Base-by-base conservation (phyloP, 148 eudicot species). In the Oxyria digyna region DNA sequence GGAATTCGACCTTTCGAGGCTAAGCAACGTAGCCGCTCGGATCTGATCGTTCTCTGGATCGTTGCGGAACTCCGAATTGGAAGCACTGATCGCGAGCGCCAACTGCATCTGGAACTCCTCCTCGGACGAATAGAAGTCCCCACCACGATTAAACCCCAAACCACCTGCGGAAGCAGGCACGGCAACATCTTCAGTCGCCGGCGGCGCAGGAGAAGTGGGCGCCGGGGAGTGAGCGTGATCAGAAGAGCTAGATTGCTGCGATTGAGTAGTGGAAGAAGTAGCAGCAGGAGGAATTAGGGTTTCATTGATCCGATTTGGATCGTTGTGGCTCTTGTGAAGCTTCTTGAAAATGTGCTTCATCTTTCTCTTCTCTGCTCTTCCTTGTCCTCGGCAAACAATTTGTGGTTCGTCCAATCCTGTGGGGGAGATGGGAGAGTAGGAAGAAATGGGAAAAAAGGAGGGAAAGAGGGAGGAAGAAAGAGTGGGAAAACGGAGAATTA, bases 61-160 rank as follows among this genome's bases (percentile, higher is more conserved):
- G 70, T 71, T 77, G 7, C 74, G 49, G 15, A 76, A 76, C 20
- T 83, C 87, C 21, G 79, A 80, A 54, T 82, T 85, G 0, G 99
- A 95, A 11, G 85, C 99, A 57, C 99, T 95, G 6, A 95, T 80
- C 11, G 99, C 99, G 70, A 95, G 75, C 74, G 99, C 99, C 46
- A 95, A 80, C 73, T 95, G 99, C 57, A 95, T 84, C 82, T 88
- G 97, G 65, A 86, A 94, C 68, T 94, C 98, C 80, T 94, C 98
- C 73, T 94, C 98, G 8, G 98, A 86, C 15, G 85, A 77, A 46
- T 79, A 85, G 71, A 86, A 94, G 48, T 94, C 97, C 24, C 54
- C 73, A 9, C 72, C 45, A 8, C 67, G 55, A 35, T 64, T 24
- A 23, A 13, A 11, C 54, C 50, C 42, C 18, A 42, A 45, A 4